Conservation (phyloP, 2,329 filamentous ascomycete species). For the Ilyonectria destructans region DNA sequence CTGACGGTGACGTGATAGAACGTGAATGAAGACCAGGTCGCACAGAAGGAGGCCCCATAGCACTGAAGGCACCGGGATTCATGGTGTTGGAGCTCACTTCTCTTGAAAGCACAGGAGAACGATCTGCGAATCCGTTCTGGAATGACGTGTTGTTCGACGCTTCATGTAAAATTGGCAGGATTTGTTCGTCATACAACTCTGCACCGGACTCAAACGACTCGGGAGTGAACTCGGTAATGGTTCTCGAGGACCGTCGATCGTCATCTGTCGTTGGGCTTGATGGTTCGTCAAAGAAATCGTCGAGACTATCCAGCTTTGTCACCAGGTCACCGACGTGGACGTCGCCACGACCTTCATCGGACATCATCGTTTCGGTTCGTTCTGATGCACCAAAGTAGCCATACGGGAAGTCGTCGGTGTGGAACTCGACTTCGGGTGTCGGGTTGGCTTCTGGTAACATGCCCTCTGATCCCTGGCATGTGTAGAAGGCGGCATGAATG, state of each 20-base stretch:
- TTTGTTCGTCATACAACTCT: constrained; percentile 93
- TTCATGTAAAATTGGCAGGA: constrained; percentile 89
- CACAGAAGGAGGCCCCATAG: constrained; percentile 54
- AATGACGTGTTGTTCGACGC: constrained; percentile 87
- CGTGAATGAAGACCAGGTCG: constrained; percentile 84
- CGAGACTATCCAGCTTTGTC: constrained; percentile 82
- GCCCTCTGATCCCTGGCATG: constrained; percentile 81
- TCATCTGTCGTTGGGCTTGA: constrained; percentile 72
- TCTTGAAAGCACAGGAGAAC: constrained; percentile 73
- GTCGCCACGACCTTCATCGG: constrained; percentile 83
- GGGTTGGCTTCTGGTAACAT: constrained; percentile 72
- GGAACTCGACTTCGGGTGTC: constrained; percentile 93
- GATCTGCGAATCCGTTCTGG: constrained; percentile 90
- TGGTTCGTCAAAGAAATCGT: constrained; percentile 86
- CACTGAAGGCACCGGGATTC: constrained; percentile 74
- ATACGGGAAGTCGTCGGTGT: constrained; percentile 88
- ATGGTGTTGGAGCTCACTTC: constrained; percentile 75
- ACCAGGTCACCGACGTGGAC: constrained; percentile 84
- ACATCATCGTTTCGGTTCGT: constrained; percentile 92
- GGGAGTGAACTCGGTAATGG: constrained; percentile 76
- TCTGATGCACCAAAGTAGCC: constrained; percentile 82
- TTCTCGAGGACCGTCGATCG: constrained; percentile 74
- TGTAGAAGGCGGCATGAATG: constrained; percentile 97
- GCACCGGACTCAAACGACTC: constrained; percentile 82
- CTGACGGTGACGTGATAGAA: constrained; percentile 87